Evolutionary conservation across 306 rosid species (phyloP), one percentile per base, ranked within the genome.

Genomic region (Pyrus betulifolia): DNA sequence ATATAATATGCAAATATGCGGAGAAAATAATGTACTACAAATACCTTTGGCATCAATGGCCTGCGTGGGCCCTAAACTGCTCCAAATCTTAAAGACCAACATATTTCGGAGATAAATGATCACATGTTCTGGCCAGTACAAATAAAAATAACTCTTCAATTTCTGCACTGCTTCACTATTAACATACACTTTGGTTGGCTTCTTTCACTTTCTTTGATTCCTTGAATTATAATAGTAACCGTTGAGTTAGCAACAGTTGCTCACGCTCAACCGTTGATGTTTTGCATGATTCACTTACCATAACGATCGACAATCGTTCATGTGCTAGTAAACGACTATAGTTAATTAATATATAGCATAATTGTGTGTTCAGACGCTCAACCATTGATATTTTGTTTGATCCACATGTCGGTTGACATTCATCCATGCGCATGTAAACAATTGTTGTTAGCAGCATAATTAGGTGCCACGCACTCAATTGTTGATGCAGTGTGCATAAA

Each of bases 151-250:
- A 8, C 4, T 72, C 33, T 22, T 73, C 13, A 25, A 66, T 27
- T 40, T 38, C 25, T 73, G 12, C 28, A 73, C 1, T 59, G 6
- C 13, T 73, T 3, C 27, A 60, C 3, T 25, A 40, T 57, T 33
- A 10, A 9, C 54, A 17, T 23, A 38, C 27, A 23, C 18, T 54
- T 14, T 38, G 9, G 27, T 69, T 45, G 35, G 17, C 40, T 11
- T 2, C 19, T 6, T 61, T 68, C 69, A n/a, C 7, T 66, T 78
- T 69, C 57, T 78, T 51, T 49, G 72, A 14, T 78, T 11, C 76
- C 5, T 52, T 5, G 19, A 25, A 38, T 11, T 8, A 38, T 17
- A 21, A 8, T 21, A 33, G 35, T 4, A 49, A 49, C 18, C 21
- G 1, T 7, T 27, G 19, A 2, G 35, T 25, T 2, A 61, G 31